A percentile compares a stretch with the other conserved stretches of the same genome.
phyloP scores from a whole-genome alignment of 345 rosid genomes.

The Euphorbia lathyris region DNA sequence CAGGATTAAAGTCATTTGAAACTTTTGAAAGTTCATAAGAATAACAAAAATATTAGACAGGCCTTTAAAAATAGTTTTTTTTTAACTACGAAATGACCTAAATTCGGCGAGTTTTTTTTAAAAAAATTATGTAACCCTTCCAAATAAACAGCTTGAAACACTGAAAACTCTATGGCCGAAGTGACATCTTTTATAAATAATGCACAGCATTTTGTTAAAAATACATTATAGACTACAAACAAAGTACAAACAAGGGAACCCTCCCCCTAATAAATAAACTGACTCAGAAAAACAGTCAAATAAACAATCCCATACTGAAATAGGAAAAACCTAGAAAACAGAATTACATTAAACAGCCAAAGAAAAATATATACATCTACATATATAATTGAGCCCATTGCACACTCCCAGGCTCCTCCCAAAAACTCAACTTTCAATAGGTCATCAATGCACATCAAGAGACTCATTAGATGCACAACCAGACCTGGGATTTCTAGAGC shows the following conservation, averaged over 20 bases:
- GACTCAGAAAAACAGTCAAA: background rate
- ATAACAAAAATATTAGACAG: no score
- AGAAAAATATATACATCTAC: background rate
- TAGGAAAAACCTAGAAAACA: background rate
- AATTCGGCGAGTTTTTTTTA: no score
- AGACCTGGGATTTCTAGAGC: background rate
- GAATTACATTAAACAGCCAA: background rate
- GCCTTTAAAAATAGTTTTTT: no score
- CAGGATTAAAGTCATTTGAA: no score
- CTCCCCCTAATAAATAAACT: background rate
- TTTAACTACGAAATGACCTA: no score
- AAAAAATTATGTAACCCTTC: background rate
- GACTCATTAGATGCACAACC: background rate
- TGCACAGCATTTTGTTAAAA: slow-evolving; percentile 10
- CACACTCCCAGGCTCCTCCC: background rate
- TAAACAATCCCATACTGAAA: background rate
- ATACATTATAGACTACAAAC: slow-evolving; percentile 10
- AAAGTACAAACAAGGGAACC: background rate
- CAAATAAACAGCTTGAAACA: background rate
- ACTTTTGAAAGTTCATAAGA: no score
- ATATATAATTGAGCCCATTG: slow-evolving; percentile 3
- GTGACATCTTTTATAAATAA: background rate
- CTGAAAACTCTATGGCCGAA: background rate
- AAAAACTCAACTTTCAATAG: background rate
- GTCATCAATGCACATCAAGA: background rate